A percentile compares a stretch with the other conserved stretches of the same genome.
Evolutionary conservation across 2,329 filamentous ascomycete species (phyloP).

Genomic region (Aureobasidium zeae): DNA sequence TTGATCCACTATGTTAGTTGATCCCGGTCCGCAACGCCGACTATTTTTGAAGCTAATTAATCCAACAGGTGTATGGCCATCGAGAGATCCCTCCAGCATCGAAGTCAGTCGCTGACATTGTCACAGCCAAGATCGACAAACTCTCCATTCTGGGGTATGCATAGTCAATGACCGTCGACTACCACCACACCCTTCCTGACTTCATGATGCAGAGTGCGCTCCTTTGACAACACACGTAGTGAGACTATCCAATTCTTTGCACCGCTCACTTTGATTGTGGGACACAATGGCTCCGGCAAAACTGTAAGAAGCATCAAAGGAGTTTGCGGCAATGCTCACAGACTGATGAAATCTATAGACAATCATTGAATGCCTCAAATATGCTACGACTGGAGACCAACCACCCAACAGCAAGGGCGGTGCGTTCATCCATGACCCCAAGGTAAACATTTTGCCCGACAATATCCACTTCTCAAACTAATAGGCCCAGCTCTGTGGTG

Average conservation of each 20-base stretch:
- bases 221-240: slow-evolving; percentile 65
- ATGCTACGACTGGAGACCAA: slow-evolving; percentile 88
- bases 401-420: slow-evolving; percentile 84
- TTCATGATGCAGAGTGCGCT: slow-evolving; percentile 53
- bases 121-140: slow-evolving; percentile 76
- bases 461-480: slow-evolving; percentile 16
- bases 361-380: slow-evolving; percentile 97
- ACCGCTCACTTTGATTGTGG: slow-evolving; percentile 90
- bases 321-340: background rate
- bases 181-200: slow-evolving; percentile 4
- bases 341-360: slow-evolving; percentile 42
- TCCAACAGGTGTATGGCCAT: slow-evolving; percentile 18
- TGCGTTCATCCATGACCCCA: slow-evolving; percentile 96
- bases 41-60: slow-evolving; percentile 1
- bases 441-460: slow-evolving; percentile 42
- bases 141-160: slow-evolving; percentile 67
- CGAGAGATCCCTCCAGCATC: background rate
- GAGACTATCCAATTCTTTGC: slow-evolving; percentile 83
- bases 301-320: slow-evolving; percentile 44
- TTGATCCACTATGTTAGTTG: slow-evolving; percentile 16
- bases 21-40: background rate
- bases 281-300: slow-evolving; percentile 95
- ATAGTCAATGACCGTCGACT: background rate
- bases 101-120: slow-evolving; percentile 5
- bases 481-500: slow-evolving; percentile 52